Percentiles rank a stretch among this genome's conserved stretches.
These are phyloP conservation scores for Xerocomellus dryophilus DNA, from an alignment of 768 basidiomycete species.

Conservation along the genomic window DNA sequence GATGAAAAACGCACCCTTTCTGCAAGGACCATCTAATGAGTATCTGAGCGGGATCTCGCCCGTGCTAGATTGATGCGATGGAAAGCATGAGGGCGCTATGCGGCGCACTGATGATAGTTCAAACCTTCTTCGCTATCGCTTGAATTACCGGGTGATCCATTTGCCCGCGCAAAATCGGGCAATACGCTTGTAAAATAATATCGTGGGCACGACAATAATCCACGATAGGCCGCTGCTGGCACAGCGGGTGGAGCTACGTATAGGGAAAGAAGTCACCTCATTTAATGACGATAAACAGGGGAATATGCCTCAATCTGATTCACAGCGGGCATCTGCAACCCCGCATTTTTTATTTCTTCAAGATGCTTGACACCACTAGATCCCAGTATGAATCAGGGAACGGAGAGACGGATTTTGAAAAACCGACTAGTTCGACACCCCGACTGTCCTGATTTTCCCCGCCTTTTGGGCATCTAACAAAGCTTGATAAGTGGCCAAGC, in stretches of 20 bases:
- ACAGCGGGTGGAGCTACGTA: constrained; percentile 70
- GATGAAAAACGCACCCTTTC: constrained; percentile 51
- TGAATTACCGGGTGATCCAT: constrained; percentile 54
- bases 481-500: constrained; percentile 71
- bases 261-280: constrained; percentile 6
- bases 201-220: constrained; percentile 61
- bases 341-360: constrained; percentile 65
- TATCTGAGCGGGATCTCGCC: constrained; percentile 70
- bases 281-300: background rate
- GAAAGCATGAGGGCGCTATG: constrained; percentile 6
- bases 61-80: constrained; percentile 38
- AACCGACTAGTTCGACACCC: constrained; percentile 80
- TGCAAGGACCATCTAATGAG: constrained; percentile 91
- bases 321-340: constrained; percentile 63
- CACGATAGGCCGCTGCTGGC: constrained; percentile 78
- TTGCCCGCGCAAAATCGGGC: constrained; percentile 63
- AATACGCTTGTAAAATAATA: constrained; percentile 72
- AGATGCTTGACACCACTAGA: constrained; percentile 67
- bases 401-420: background rate
- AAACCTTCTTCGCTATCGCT: constrained; percentile 58
- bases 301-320: constrained; percentile 75
- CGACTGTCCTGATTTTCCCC: constrained; percentile 70
- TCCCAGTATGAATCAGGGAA: background rate
- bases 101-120: constrained; percentile 8
- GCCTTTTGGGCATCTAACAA: constrained; percentile 56